Conservation (phyloP, 805 yeast species). For the Schwanniomyces vanrijiae region DNA sequence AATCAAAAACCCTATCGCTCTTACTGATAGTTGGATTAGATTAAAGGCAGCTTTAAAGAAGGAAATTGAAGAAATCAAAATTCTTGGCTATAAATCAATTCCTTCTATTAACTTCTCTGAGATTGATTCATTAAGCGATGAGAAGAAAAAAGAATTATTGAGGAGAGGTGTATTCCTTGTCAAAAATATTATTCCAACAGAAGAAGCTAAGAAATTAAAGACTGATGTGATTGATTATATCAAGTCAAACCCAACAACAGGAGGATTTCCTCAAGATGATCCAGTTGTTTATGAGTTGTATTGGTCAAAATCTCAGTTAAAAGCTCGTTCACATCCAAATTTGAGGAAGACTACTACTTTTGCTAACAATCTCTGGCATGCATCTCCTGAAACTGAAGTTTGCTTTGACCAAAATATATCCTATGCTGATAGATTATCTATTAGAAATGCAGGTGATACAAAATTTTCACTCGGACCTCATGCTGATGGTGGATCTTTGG, state of each 20-base stretch:
- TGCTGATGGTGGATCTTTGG: slow-evolving; percentile 41
- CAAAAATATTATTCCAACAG: slow-evolving; percentile 26
- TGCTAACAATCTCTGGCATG: slow-evolving; percentile 26
- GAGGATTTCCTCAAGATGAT: slow-evolving; percentile 22
- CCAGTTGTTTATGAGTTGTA: slow-evolving; percentile 30
- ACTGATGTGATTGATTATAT: slow-evolving; percentile 21
- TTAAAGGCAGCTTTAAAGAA: slow-evolving; percentile 20
- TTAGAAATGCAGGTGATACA: slow-evolving; percentile 37
- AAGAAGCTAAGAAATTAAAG: slow-evolving; percentile 21
- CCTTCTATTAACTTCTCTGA: slow-evolving; percentile 21
- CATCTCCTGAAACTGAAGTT: slow-evolving; percentile 21
- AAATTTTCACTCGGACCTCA: slow-evolving; percentile 34
- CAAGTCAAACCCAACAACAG: slow-evolving; percentile 23
- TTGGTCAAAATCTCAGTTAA: slow-evolving; percentile 40
- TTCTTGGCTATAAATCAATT: slow-evolving; percentile 17
- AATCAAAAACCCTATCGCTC: slow-evolving; percentile 2
- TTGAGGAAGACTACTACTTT: slow-evolving; percentile 22
- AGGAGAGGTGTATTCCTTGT: slow-evolving; percentile 28
- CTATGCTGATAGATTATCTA: slow-evolving; percentile 43
- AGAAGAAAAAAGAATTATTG: not conserved
- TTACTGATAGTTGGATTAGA: slow-evolving; percentile 21
- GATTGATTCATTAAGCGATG: slow-evolving; percentile 5
- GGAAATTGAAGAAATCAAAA: slow-evolving; percentile 16
- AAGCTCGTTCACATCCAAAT: slow-evolving; percentile 39
- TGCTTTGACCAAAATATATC: slow-evolving; percentile 31